These are phyloP conservation scores for Bipolaris sorokiniana DNA, from an alignment of 2,329 filamentous ascomycete species.

Conservation along the genomic window DNA sequence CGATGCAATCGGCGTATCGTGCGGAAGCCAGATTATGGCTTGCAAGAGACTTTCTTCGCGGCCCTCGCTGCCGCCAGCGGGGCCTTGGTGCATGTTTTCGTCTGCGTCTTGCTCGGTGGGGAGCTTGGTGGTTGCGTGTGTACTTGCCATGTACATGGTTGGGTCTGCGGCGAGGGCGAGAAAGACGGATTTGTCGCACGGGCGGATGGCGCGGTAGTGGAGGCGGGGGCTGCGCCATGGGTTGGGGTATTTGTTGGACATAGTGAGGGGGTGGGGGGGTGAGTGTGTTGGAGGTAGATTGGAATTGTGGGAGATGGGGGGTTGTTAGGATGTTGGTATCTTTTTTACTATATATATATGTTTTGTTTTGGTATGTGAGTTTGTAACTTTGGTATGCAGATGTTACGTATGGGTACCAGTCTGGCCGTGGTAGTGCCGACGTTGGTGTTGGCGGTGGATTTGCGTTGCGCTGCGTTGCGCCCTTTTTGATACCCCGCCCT, in stretches of 20 bases:
- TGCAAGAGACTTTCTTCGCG: neutral
- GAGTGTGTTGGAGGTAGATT: too few species aligned
- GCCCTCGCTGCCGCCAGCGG: neutral
- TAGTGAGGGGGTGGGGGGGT: too few species aligned
- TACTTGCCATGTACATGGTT: neutral
- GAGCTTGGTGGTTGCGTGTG: neutral
- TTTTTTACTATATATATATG: too few species aligned
- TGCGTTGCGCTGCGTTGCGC: neutral
- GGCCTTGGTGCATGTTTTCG: neutral
- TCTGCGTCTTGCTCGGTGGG: neutral
- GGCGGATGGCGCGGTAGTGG: neutral
- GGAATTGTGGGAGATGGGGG: too few species aligned
- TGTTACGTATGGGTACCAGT: neutral
- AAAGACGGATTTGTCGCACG: neutral
- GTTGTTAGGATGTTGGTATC: too few species aligned
- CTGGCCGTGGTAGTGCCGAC: neutral
- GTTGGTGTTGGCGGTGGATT: neutral
- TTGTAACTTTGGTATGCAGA: too few species aligned
- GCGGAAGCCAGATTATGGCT: neutral
- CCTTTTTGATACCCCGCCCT: neutral
- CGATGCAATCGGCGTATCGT: neutral
- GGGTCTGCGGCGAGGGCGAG: neutral
- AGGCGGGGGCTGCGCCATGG: neutral
- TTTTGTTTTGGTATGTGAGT: too few species aligned
- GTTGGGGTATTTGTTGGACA: neutral